phyloP scores from a whole-genome alignment of 2,329 filamentous ascomycete species.

The Didymella segeticola region DNA sequence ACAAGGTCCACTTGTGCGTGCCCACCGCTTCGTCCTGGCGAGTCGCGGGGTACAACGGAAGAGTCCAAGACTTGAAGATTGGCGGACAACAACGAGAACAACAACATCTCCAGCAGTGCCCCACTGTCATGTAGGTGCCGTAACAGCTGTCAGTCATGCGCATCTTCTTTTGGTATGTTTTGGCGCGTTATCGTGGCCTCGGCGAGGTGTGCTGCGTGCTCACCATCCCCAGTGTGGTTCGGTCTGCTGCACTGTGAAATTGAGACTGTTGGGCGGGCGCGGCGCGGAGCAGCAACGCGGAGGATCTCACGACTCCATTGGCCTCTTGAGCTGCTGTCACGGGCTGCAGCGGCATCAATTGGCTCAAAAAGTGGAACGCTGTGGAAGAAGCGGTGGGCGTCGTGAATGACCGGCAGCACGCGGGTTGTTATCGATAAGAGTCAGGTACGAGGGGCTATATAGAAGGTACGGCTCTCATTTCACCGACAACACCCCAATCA shows the following conservation, averaged over 20 bases:
- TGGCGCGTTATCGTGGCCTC: conserved; percentile 14
- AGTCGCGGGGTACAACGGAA: conserved; percentile 13
- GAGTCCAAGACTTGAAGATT: not conserved
- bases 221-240: conserved; percentile 27
- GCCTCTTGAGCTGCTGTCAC: conserved; percentile 21
- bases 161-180: not conserved
- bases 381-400: conserved; percentile 41
- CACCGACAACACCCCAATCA: conserved; percentile 18
- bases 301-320: conserved; percentile 28
- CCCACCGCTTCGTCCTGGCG: conserved; percentile 6
- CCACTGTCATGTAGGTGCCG: conserved; percentile 11
- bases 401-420: conserved; percentile 34
- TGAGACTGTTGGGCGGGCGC: conserved; percentile 31
- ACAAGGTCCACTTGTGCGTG: not conserved
- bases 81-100: conserved; percentile 4
- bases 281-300: conserved; percentile 17
- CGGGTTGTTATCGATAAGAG: conserved; percentile 34
- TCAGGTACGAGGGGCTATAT: conserved; percentile 28
- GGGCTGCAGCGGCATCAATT: conserved; percentile 26
- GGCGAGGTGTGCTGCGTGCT: conserved; percentile 20
- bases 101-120: too few relatives aligned
- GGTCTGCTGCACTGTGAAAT: conserved; percentile 29
- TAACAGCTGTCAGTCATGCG: conserved; percentile 20
- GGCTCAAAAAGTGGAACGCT: conserved; percentile 35
- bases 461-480: conserved; percentile 11